phyloP scores from a whole-genome alignment of 2,329 filamentous ascomycete species.

The Trichoderma semiorbis region DNA sequence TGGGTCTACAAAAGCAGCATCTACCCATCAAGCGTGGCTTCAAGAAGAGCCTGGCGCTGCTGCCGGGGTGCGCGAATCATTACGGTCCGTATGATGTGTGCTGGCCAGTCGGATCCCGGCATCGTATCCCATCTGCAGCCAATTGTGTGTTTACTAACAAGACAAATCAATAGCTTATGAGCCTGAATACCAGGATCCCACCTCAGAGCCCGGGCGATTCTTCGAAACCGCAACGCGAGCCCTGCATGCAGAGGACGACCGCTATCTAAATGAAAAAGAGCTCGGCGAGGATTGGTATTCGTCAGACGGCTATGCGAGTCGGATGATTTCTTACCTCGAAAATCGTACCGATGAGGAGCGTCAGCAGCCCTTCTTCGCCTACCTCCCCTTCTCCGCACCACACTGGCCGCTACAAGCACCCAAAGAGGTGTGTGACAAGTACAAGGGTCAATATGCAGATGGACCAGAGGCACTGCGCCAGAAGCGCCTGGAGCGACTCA shows the following conservation, averaged over 20 bases:
- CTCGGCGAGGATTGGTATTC: constrained; percentile 12
- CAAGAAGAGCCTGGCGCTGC: constrained; percentile 54
- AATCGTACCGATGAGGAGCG: constrained; percentile 43
- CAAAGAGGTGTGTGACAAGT: constrained; percentile 51
- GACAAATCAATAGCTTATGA: not conserved
- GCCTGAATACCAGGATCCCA: constrained; percentile 13
- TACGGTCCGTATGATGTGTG: constrained; percentile 29
- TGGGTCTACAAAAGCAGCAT: constrained; percentile 56
- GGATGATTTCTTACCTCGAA: constrained; percentile 49
- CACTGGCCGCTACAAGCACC: constrained; percentile 63
- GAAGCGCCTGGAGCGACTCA: constrained; percentile 51
- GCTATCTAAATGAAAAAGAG: constrained; percentile 5
- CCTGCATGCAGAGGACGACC: constrained; percentile 9
- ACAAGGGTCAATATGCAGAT: constrained; percentile 57
- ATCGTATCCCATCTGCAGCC: not conserved
- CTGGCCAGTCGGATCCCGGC: not conserved
- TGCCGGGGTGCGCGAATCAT: constrained; percentile 58
- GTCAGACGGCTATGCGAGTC: constrained; percentile 50
- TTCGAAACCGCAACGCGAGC: constrained; percentile 13
- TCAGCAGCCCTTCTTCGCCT: constrained; percentile 53
- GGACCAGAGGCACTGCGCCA: constrained; percentile 55
- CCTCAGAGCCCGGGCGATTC: constrained; percentile 9
- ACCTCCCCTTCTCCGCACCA: constrained; percentile 59
- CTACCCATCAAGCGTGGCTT: constrained; percentile 57
- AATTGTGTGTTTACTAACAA: not conserved